phyloP scores from a whole-genome alignment of 495 filamentous ascomycete genomes.

The Trichoderma gamsii region DNA sequence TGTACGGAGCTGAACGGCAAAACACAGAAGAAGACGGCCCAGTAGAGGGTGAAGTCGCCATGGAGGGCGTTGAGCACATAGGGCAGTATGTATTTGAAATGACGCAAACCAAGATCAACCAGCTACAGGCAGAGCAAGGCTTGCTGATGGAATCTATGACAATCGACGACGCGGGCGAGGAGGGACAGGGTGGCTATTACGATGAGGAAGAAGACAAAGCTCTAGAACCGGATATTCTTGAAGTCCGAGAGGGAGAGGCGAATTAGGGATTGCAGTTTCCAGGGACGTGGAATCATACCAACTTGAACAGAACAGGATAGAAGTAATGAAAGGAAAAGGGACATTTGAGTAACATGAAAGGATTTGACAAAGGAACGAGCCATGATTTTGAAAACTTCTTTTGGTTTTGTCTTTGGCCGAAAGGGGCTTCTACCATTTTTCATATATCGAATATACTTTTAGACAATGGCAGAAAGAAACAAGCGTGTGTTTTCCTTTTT shows the following conservation, averaged over 20 bases:
- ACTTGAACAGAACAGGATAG: neutral
- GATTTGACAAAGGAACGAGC: too few relatives aligned
- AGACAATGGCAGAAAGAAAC: neutral
- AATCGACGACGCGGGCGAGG: constrained; percentile 33
- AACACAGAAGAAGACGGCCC: constrained; percentile 51
- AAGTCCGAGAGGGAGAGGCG: constrained; percentile 13
- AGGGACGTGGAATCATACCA: neutral
- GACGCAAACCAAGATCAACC: constrained; percentile 72
- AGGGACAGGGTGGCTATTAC: constrained; percentile 32
- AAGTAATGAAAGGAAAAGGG: neutral
- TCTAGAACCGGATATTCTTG: constrained; percentile 14
- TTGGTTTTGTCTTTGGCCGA: neutral
- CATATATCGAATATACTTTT: neutral
- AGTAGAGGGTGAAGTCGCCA: constrained; percentile 50
- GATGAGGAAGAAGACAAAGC: constrained; percentile 36
- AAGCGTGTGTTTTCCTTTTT: neutral
- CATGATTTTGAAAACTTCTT: neutral
- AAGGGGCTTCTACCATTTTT: too few relatives aligned
- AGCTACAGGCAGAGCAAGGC: constrained; percentile 36
- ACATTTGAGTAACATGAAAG: neutral
- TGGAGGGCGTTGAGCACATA: constrained; percentile 90
- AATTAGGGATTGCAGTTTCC: neutral
- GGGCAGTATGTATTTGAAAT: constrained; percentile 98
- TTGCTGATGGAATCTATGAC: constrained; percentile 29
- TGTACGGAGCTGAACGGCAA: constrained; percentile 65